These are phyloP conservation scores for Ricinus communis DNA, from an alignment of 345 rosid species.

Conservation along the genomic window DNA sequence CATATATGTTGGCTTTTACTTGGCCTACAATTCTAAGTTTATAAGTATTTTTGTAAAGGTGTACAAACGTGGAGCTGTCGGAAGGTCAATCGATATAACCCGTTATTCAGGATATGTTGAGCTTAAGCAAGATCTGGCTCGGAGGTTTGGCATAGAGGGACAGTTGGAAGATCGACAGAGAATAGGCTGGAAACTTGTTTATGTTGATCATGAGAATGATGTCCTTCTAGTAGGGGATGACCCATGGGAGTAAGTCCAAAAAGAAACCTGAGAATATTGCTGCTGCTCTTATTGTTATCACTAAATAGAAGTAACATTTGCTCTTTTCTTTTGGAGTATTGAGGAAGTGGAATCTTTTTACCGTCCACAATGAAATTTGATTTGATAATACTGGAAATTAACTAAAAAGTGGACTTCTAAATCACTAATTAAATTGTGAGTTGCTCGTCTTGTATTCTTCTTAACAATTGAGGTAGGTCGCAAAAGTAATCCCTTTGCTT, in stretches of 20 bases:
- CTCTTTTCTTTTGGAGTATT: no score
- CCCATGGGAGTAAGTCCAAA: slow-evolving; percentile 72
- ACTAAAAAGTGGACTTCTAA: not conserved
- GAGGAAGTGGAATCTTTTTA: not conserved
- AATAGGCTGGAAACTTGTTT: slow-evolving; percentile 77
- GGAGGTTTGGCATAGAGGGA: slow-evolving; percentile 77
- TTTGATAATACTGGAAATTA: not conserved
- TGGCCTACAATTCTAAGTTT: slow-evolving; percentile 9
- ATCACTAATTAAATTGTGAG: not conserved
- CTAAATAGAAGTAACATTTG: not conserved
- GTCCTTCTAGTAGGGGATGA: slow-evolving; percentile 78
- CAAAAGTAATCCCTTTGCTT: not conserved
- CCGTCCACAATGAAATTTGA: not conserved
- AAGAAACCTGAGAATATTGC: no score
- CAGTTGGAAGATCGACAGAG: slow-evolving; percentile 68
- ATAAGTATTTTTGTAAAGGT: slow-evolving; percentile 39
- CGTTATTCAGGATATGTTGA: slow-evolving; percentile 69
- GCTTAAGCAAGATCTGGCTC: slow-evolving; percentile 72
- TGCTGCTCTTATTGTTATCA: no score
- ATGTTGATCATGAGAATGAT: slow-evolving; percentile 72
- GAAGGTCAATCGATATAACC: slow-evolving; percentile 71
- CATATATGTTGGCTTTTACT: not conserved
- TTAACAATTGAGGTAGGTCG: not conserved
- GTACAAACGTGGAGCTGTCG: slow-evolving; percentile 79
- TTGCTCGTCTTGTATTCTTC: not conserved